Percentiles rank a stretch among this genome's conserved stretches.
phyloP scores from a whole-genome alignment of 1,284 basidiomycete species.

The Agaricales sp. region DNA sequence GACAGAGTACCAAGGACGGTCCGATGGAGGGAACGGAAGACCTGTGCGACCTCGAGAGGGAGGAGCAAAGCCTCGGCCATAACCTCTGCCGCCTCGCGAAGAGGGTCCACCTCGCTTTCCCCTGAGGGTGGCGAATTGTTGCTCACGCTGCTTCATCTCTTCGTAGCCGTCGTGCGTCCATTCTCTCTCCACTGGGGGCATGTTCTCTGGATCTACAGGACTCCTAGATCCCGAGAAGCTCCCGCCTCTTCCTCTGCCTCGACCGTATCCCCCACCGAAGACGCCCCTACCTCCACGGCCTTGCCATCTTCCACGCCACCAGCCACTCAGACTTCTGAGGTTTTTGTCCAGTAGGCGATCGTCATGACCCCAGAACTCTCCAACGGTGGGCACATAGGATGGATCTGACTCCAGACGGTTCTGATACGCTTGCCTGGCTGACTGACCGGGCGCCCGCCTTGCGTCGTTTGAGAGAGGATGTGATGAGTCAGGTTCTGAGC shows the following conservation, averaged over 20 bases:
- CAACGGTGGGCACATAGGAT: conserved; percentile 77
- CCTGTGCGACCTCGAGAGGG: conserved; percentile 17
- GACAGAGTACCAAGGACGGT: conserved; percentile 56
- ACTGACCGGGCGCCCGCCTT: conserved; percentile 38
- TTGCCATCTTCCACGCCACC: conserved; percentile 76
- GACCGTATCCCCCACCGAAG: conserved; percentile 22
- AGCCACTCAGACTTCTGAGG: conserved; percentile 63
- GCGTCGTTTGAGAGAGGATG: conserved; percentile 14
- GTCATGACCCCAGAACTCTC: conserved; percentile 88
- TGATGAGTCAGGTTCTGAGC: conserved; percentile 19
- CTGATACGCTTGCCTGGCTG: conserved; percentile 68
- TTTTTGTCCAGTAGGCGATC: conserved; percentile 73
- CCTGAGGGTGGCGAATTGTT: conserved; percentile 21
- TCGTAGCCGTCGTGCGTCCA: conserved; percentile 83
- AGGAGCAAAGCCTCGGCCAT: conserved; percentile 27
- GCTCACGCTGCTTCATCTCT: conserved; percentile 68
- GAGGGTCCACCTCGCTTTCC: conserved; percentile 13
- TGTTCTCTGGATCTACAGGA: conserved; percentile 12
- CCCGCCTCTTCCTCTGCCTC: conserved; percentile 44
- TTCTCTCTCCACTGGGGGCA: conserved; percentile 44
- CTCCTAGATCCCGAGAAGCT: conserved; percentile 17
- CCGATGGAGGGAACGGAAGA: conserved; percentile 24
- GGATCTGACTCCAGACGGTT: conserved; percentile 72
- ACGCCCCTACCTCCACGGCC: conserved; percentile 49
- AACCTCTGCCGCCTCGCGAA: conserved; percentile 20